Evolutionary conservation across 2,329 filamentous ascomycete species (phyloP), one percentile per base, ranked within the genome.

Genomic region (Xylaria digitata): DNA sequence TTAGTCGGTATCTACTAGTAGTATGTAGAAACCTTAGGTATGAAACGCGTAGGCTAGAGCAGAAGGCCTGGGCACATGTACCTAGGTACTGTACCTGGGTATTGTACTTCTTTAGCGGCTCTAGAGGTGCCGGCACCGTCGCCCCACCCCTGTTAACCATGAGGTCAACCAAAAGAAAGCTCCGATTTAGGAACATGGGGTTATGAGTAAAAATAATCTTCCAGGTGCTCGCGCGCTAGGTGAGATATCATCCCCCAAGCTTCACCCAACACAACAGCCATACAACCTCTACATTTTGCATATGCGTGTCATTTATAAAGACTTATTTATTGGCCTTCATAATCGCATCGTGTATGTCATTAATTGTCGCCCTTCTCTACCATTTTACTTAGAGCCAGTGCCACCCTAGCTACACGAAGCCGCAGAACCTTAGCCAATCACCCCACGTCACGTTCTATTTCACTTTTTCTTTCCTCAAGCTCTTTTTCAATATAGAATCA

Each of bases 121-220:
- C 9, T 15, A 40, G 26, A 34, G 30, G 43, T 58, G 55, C 26
- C 19, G 42, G n/a, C 32, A 19, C 13, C 11, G 1, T 23, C 53
- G 54, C 70, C 68, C 68, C 67, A 64, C 63, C 67, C 45, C 37
- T 43, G 30, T 43, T 40, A 40, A 48, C 30, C 2, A 46, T 63
- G 45, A 65, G 61, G 49, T 65, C 55, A 63, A 61, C 69, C 52
- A 73, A 73, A 74, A 74, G 74, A 75, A 66, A 69, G 70, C 75
- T 79, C 78, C 78, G 79, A 80, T 80, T 66, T 73, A 80, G 78
- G 79, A 80, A 80, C 78, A 78, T 80, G 79, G 78, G 75, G 75
- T 75, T 69, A 45, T 71, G 66, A 72, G 66, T 71, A 73, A 67
- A 70, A 69, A 73, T 68, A 54, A 60, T 67, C 58, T 50, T 62